Conservation (phyloP, 106 monocot genomes). For the Phalaenopsis aphrodite region DNA sequence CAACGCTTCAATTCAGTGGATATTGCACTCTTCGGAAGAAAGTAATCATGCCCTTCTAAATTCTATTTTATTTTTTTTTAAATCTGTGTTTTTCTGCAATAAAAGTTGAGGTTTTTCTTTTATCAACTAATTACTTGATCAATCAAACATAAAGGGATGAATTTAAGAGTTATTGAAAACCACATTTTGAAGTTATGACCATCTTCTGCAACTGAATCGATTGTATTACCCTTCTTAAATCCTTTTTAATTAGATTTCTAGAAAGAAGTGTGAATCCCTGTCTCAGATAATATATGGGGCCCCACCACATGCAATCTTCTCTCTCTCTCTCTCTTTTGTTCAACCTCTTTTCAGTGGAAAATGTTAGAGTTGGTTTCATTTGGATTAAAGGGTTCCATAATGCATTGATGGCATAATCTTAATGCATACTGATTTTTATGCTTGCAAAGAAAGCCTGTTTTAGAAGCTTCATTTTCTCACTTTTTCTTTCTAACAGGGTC, state of each 20-base stretch:
- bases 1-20: slow-evolving; percentile 88
- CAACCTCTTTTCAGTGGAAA: neutral
- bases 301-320: neutral
- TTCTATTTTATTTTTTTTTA: neutral
- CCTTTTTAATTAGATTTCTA: no score
- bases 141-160: no score
- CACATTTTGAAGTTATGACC: no score
- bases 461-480: neutral
- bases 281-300: no score
- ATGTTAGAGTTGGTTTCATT: neutral
- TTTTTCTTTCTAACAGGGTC: no score
- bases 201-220: no score
- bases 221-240: no score
- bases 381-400: neutral
- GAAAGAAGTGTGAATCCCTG: no score
- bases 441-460: neutral
- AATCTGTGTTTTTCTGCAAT: neutral
- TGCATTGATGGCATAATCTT: no score
- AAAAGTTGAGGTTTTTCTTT: neutral
- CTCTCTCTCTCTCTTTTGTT: neutral
- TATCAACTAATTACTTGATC: no score
- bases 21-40: slow-evolving; percentile 69
- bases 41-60: slow-evolving; percentile 22
- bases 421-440: neutral
- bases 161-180: no score